Conservation (phyloP, 2,329 filamentous ascomycete genomes). For the Pseudogymnoascus sp. region DNA sequence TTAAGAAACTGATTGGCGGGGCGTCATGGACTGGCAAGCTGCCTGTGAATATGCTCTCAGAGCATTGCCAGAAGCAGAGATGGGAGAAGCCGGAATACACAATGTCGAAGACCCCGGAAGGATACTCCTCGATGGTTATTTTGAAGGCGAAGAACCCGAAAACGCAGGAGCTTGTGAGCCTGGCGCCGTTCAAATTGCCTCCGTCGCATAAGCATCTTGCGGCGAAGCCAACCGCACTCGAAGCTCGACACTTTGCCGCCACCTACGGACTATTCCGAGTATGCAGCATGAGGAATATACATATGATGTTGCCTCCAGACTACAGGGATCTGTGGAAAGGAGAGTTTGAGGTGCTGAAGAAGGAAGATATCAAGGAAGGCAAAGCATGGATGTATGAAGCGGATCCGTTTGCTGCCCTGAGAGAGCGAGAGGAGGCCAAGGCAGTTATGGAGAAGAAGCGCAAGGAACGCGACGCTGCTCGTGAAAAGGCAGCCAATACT, state of each 20-base stretch:
- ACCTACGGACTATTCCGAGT: constrained; percentile 87
- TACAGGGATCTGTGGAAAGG: constrained; percentile 87
- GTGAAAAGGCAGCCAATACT: constrained; percentile 60
- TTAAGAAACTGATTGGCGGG: constrained; percentile 81
- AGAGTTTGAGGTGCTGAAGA: constrained; percentile 76
- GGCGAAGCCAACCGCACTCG: constrained; percentile 68
- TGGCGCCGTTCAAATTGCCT: constrained; percentile 79
- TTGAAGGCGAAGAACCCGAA: constrained; percentile 70
- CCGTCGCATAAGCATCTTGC: constrained; percentile 68
- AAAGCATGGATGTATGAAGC: constrained; percentile 88
- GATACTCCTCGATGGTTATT: constrained; percentile 74
- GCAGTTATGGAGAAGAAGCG: constrained; percentile 71
- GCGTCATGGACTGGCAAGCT: constrained; percentile 96
- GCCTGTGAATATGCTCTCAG: constrained; percentile 84
- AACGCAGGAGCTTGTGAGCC: constrained; percentile 65
- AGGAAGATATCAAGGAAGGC: constrained; percentile 69
- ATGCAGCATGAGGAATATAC: constrained; percentile 90
- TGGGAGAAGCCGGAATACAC: constrained; percentile 94
- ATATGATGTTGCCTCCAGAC: constrained; percentile 86
- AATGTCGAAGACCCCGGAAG: constrained; percentile 65
- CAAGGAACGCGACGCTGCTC: constrained; percentile 58
- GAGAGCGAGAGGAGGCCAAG: constrained; percentile 72
- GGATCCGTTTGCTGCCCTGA: constrained; percentile 78
- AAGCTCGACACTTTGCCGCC: constrained; percentile 88
- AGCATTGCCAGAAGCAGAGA: constrained; percentile 91